A percentile compares a stretch with the other conserved stretches of the same genome.
Conservation (phyloP, 2,329 filamentous ascomycete genomes). For the Aspergillus eucalypticola region DNA sequence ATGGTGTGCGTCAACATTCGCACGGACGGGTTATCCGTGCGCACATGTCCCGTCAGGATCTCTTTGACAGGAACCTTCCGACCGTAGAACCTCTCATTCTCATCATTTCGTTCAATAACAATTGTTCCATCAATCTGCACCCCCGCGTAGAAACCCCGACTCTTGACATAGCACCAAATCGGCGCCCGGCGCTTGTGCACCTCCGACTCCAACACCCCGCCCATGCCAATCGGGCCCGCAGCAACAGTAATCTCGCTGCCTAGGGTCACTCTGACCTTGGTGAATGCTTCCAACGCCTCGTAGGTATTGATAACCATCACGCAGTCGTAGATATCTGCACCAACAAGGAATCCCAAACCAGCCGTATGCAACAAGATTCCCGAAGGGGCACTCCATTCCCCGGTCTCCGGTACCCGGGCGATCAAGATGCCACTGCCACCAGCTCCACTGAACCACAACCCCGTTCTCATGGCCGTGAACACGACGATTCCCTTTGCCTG, state of each 20-base stretch:
- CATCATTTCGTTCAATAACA: constrained; percentile 77
- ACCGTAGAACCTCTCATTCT: constrained; percentile 83
- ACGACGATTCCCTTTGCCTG: constrained; percentile 87
- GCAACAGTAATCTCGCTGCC: constrained; percentile 76
- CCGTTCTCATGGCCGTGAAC: constrained; percentile 92
- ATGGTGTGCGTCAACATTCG: constrained; percentile 8
- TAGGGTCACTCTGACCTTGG: constrained; percentile 72
- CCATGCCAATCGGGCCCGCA: constrained; percentile 73
- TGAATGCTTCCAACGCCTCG: constrained; percentile 79
- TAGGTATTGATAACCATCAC: constrained; percentile 91
- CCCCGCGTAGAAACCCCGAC: constrained; percentile 80
- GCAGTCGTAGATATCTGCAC: constrained; percentile 92
- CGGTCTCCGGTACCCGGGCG: constrained; percentile 74
- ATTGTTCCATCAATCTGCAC: constrained; percentile 84
- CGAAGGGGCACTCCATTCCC: constrained; percentile 85
- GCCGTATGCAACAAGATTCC: constrained; percentile 87
- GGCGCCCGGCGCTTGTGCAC: constrained; percentile 67
- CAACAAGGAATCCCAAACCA: constrained; percentile 81
- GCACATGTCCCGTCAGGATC: constrained; percentile 59
- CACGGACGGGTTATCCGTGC: constrained; percentile 5
- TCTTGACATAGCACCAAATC: constrained; percentile 85
- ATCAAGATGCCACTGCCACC: constrained; percentile 85
- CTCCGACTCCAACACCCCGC: constrained; percentile 69
- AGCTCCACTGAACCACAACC: constrained; percentile 87
- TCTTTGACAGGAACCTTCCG: constrained; percentile 57